Evolutionary conservation across 2,329 filamentous ascomycete genomes (phyloP), one percentile per base, ranked within the genome.

Genomic region (Orbilia blumenaviensis): DNA sequence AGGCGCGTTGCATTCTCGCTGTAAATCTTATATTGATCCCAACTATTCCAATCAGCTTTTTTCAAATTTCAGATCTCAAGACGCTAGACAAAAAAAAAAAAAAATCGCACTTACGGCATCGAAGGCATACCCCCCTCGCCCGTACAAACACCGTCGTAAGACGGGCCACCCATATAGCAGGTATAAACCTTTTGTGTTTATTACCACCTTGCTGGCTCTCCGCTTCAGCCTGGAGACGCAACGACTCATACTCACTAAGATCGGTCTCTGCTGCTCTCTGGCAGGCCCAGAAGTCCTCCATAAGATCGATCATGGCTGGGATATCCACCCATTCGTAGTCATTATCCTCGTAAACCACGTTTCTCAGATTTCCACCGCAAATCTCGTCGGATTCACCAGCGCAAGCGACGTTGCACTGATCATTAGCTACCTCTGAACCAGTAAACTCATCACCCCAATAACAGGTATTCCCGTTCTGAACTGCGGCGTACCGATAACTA

Each of bases 391-490:
- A 4, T 25, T 71, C 29, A 32, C 66, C 66, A 9, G 16, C 34
- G 44, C 66, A 71, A 16, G 16, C 46, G 42, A n/a, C 32, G 32
- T 38, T 54, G 16, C 66, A 71, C 21, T 71, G 36, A 7, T 7
- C 21, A 7, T 8, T 9, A 7, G 9, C n/a, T 44, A 52, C 54
- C 10, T 14, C 32, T 1, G 23, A 23, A 14, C 23, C 25, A n/a
- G 38, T 34, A 0, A 71, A 32, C 2, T 46, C 44, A 27, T 71
- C 66, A 7, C 56, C 66, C 66, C 66, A 71, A 18, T 62, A 71
- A 29, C 66, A 71, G 10, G 66, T 63, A 23, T 54, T 54, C 1
- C 66, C 66, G 9, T 56, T 56, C 21, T 71, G 56, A 3, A 63
- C 6, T 12, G 66, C 66, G 3, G 54, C 56, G 27, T 71, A 71